Conservation (phyloP, 805 yeast species). For the Candida manassasensis region DNA sequence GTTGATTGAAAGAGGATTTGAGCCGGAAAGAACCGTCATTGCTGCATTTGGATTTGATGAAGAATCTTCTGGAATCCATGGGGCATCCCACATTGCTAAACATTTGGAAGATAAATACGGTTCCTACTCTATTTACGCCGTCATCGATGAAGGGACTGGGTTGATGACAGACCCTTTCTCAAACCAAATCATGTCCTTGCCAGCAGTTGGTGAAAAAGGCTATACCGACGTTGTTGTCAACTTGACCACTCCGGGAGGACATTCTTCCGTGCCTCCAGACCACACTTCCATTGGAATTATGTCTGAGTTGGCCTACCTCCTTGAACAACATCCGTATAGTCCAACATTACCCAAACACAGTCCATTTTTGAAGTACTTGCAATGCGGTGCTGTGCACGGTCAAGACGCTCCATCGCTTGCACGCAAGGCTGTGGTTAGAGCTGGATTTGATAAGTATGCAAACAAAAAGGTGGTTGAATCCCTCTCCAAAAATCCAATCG, state of each 20-base stretch:
- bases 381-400: slow-evolving; percentile 58
- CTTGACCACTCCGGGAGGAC: slow-evolving; percentile 68
- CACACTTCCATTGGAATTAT: slow-evolving; percentile 77
- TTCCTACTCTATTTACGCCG: slow-evolving; percentile 49
- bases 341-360: slow-evolving; percentile 45
- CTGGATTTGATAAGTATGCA: slow-evolving; percentile 31
- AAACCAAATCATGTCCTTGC: slow-evolving; percentile 52
- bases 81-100: slow-evolving; percentile 50
- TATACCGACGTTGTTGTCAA: slow-evolving; percentile 45
- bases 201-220: slow-evolving; percentile 46
- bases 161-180: slow-evolving; percentile 44
- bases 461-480: slow-evolving; percentile 24
- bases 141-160: slow-evolving; percentile 66
- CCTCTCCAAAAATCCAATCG: slow-evolving; percentile 15
- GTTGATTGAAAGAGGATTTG: slow-evolving; percentile 46
- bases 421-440: slow-evolving; percentile 30
- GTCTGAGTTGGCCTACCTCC: slow-evolving; percentile 49
- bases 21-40: slow-evolving; percentile 57
- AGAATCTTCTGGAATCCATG: slow-evolving; percentile 61
- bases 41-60: slow-evolving; percentile 77
- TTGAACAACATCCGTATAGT: slow-evolving; percentile 55
- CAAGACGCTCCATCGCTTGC: slow-evolving; percentile 21
- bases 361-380: slow-evolving; percentile 55
- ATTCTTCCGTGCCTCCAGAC: slow-evolving; percentile 71
- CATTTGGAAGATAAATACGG: slow-evolving; percentile 55